Conservation (phyloP, 1,284 basidiomycete species). For the Ceratobasidium sp. region DNA sequence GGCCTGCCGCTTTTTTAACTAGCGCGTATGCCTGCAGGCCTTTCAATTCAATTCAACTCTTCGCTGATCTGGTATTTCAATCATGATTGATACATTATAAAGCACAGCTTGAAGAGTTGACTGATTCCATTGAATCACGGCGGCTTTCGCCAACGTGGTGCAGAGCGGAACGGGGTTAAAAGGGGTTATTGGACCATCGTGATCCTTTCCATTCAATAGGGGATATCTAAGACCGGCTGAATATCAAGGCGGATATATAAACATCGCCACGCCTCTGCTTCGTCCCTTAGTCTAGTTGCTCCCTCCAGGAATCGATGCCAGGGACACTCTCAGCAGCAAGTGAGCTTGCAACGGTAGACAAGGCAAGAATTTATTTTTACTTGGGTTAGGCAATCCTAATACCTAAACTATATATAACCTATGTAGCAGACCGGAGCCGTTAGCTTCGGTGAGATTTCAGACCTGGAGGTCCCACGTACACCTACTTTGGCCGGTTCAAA, state of each 20-base stretch:
- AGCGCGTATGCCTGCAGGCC: no score
- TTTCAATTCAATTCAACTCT: no score
- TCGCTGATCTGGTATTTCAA: no score
- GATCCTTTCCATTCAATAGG: conserved; percentile 5
- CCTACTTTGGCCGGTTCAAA: neutral
- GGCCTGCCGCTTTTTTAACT: no score
- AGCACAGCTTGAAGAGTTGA: no score
- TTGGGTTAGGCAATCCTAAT: neutral
- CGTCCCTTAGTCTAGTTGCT: neutral
- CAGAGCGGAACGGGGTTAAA: conserved; percentile 9
- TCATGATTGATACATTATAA: no score
- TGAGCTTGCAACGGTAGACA: neutral
- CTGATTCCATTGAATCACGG: no score
- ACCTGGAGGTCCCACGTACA: neutral
- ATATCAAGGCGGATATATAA: neutral
- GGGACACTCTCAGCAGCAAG: no score
- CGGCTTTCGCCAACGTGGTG: no score
- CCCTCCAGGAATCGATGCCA: neutral
- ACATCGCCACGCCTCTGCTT: neutral
- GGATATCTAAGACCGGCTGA: neutral
- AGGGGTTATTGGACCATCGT: neutral
- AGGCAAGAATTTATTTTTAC: neutral
- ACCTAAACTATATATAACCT: neutral
- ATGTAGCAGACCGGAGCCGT: neutral
- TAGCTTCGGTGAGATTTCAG: neutral